These are phyloP conservation scores for Aspergillus sp. DNA, from an alignment of 2,329 filamentous ascomycete species.

Conservation along the genomic window DNA sequence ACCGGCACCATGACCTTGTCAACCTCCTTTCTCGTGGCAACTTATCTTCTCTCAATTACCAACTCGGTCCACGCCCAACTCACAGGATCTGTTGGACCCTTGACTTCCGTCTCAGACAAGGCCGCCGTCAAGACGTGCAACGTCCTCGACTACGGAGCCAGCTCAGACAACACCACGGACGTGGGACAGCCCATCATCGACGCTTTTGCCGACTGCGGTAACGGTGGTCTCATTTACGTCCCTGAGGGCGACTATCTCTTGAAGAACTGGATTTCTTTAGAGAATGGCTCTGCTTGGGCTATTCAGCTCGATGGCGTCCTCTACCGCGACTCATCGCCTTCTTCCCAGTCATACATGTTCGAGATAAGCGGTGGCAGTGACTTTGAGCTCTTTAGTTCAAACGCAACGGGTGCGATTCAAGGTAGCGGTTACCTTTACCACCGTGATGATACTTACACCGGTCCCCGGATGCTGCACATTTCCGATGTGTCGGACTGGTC, in stretches of 20 bases:
- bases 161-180: conserved; percentile 54
- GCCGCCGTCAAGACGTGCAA: conserved; percentile 46
- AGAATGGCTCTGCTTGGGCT: conserved; percentile 51
- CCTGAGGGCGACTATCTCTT: conserved; percentile 55
- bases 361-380: conserved; percentile 30
- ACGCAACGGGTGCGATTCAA: conserved; percentile 56
- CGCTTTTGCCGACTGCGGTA: conserved; percentile 55
- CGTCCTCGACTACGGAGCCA: conserved; percentile 55
- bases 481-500: conserved; percentile 52
- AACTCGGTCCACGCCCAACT: no score
- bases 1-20: no score
- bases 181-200: conserved; percentile 51
- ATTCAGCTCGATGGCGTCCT: conserved; percentile 58
- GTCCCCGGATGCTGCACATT: conserved; percentile 50
- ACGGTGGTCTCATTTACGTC: conserved; percentile 54
- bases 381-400: conserved; percentile 56
- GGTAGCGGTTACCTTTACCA: conserved; percentile 55
- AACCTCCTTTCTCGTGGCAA: no score
- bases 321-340: conserved; percentile 40
- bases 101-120: conserved; percentile 2
- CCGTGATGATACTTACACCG: conserved; percentile 40
- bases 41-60: no score
- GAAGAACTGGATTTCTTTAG: conserved; percentile 52
- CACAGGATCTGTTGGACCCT: no score
- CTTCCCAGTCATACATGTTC: no score